Evolutionary conservation across 225 moss, liverwort and hornwort genomes (phyloP).

Genomic region (Marchantia polymorpha): DNA sequence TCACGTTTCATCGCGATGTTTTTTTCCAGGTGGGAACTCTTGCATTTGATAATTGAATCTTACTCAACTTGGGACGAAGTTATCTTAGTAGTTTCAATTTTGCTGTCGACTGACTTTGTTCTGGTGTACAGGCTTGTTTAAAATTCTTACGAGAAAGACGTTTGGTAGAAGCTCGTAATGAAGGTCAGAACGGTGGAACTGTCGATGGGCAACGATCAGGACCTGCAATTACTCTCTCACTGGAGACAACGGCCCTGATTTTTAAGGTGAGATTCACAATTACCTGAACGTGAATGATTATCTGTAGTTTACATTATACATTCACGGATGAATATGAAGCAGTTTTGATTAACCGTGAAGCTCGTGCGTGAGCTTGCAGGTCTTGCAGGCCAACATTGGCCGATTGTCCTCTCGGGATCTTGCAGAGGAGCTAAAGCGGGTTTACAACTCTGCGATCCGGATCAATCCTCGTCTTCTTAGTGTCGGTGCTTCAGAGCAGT

Average conservation of each 20-base stretch:
- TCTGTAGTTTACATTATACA: too few species aligned
- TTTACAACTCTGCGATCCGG: slow-evolving; percentile 42
- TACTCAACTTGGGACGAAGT: neutral
- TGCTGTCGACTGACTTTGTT: neutral
- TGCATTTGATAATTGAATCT: neutral
- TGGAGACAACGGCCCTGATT: slow-evolving; percentile 58
- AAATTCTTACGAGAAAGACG: slow-evolving; percentile 61
- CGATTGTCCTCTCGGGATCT: slow-evolving; percentile 64
- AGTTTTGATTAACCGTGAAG: neutral
- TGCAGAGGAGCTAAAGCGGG: slow-evolving; percentile 55
- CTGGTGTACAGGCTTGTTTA: slow-evolving; percentile 58
- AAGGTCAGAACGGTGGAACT: slow-evolving; percentile 27
- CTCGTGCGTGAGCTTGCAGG: slow-evolving; percentile 42
- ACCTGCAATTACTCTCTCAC: slow-evolving; percentile 36
- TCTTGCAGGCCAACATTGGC: slow-evolving; percentile 59
- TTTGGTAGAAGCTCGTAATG: slow-evolving; percentile 44
- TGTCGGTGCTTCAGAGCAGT: slow-evolving; percentile 45
- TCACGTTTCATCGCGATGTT: slow-evolving; percentile 70
- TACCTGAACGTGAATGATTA: neutral
- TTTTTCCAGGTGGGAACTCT: slow-evolving; percentile 62
- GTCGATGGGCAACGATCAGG: slow-evolving; percentile 33
- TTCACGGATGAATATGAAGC: neutral
- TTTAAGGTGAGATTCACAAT: slow-evolving; percentile 47
- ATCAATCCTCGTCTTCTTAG: slow-evolving; percentile 50
- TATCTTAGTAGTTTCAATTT: neutral